Base-by-base conservation (phyloP, 495 filamentous ascomycete genomes). In the Penicillium verhagenii region DNA sequence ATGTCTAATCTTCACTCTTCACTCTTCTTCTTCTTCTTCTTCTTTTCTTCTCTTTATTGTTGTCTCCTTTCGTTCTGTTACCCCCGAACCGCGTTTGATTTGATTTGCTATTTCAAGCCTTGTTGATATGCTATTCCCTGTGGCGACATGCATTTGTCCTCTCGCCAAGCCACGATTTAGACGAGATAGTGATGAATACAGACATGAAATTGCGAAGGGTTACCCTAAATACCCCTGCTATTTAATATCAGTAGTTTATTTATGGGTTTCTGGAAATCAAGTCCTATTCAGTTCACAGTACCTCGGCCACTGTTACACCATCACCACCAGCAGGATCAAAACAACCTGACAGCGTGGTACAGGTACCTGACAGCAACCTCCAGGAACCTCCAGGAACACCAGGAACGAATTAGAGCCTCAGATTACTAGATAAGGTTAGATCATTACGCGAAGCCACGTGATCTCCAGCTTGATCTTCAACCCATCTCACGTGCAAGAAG, bases 131-230 rank as follows among this genome's bases (percentile, higher is more conserved):
- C 38, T 42, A 43, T 29, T 54, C 37, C 49, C 49, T 38, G 43
- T 38, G 47, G 42, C 20, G 39, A 44, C 29, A 56, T 53, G 51
- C 43, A 47, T 14, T 47, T 39, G 42, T 21, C 16, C 29, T 40
- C 26, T 24, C 26, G 39, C 43, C 14, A n/a, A 0, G 33, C 54
- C 46, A 61, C 18, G 54, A 66, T 61, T 53, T 61, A 58, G 60
- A 61, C 47, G 54, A 58, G 50, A 56, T 54, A 54, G 63, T 58
- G 39, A 58, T 57, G 48, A 64, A 63, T 55, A 46, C 55, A 50
- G 57, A 56, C 51, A 58, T 65, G 51, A 45, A 42, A 38, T 62
- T 48, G 33, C 40, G 24, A 51, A 19, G 21, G 46, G 37, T 44
- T 51, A 31, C 25, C 20, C n/a, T n/a, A n/a, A n/a, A n/a, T n/a